Conservation (phyloP, 768 basidiomycete genomes). For the Pleurotus tuoliensis region DNA sequence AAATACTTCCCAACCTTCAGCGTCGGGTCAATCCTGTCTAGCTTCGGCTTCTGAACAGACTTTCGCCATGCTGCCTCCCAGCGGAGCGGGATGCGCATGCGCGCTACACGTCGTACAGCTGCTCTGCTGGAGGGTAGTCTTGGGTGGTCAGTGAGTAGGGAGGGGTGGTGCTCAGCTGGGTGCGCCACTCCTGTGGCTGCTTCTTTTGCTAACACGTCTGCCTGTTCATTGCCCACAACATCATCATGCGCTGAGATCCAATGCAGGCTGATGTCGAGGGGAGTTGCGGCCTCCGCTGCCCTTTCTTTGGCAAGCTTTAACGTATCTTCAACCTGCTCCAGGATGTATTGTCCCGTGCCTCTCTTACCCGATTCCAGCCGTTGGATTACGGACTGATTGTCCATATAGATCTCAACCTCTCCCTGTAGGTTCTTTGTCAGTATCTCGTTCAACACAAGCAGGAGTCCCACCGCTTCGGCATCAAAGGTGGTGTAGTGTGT, state of each 20-base stretch:
- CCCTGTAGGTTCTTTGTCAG: not conserved
- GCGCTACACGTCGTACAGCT: too few species aligned
- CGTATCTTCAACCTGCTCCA: not conserved
- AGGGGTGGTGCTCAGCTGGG: too few species aligned
- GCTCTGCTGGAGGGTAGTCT: too few species aligned
- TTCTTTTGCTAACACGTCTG: not conserved
- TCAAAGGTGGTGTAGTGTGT: conserved; percentile 11
- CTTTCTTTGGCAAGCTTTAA: not conserved
- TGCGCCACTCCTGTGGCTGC: not conserved
- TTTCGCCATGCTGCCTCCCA: too few species aligned
- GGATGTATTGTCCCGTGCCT: not conserved
- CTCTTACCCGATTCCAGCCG: not conserved
- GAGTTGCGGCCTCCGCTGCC: not conserved
- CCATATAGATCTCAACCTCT: not conserved
- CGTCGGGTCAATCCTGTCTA: too few species aligned
- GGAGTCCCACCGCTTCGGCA: not conserved
- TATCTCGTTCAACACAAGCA: not conserved
- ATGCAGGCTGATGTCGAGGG: not conserved
- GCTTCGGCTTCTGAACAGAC: too few species aligned
- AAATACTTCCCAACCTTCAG: too few species aligned
- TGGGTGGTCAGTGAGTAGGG: too few species aligned
- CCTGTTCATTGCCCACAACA: not conserved
- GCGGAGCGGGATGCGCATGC: too few species aligned
- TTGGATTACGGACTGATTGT: not conserved
- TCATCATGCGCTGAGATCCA: not conserved